A percentile compares a stretch with the other conserved stretches of the same genome.
These are phyloP conservation scores for Garcia nutans DNA, from an alignment of 345 rosid species.

Conservation along the genomic window DNA sequence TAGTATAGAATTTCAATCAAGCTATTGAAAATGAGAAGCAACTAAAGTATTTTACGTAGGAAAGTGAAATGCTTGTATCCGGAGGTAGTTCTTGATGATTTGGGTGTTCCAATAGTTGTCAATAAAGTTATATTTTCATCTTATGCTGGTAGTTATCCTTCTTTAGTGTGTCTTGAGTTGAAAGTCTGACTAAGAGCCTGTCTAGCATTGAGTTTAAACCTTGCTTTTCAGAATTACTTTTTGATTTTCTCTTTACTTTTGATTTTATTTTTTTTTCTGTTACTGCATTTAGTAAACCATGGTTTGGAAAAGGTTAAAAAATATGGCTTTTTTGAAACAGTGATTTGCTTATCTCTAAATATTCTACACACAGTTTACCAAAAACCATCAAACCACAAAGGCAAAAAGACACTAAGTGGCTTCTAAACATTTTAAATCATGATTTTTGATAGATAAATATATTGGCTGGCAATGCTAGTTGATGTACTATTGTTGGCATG, in stretches of 20 bases:
- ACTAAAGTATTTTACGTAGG: neutral
- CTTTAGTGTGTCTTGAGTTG: neutral
- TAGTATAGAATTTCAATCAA: neutral
- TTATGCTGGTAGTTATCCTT: neutral
- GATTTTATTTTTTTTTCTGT: too few species aligned
- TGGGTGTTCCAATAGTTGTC: neutral
- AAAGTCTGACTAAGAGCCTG: neutral
- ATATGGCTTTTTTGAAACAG: too few species aligned
- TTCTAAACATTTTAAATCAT: neutral
- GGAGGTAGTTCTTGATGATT: too few species aligned
- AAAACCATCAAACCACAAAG: too few species aligned
- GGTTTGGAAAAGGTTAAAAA: too few species aligned
- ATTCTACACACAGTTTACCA: too few species aligned
- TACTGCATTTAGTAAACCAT: too few species aligned
- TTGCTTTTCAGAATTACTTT: too few species aligned
- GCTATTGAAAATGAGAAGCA: neutral
- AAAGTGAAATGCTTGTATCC: neutral
- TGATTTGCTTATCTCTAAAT: too few species aligned
- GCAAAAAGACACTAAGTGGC: neutral
- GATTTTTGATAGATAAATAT: neutral
- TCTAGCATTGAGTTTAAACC: too few species aligned
- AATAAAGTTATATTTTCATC: neutral
- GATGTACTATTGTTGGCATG: neutral
- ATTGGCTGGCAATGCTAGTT: neutral
- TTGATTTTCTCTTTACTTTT: too few species aligned